Evolutionary conservation across 352 stramenopile genomes (phyloP).

Genomic region (Phytophthora palmivora): DNA sequence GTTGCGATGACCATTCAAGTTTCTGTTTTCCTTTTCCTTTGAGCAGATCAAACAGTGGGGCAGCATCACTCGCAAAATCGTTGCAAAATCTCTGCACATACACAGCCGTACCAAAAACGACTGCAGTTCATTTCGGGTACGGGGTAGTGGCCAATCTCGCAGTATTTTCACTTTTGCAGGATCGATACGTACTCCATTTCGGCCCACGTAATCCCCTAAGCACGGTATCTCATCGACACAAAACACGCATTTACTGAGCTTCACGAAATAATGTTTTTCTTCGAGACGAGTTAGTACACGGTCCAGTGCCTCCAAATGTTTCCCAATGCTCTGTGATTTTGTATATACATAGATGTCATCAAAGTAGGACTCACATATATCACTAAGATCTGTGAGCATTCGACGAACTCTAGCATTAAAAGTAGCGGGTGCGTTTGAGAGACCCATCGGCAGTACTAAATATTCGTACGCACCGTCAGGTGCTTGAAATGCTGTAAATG

Average conservation of each 20-base stretch:
- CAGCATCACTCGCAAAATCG: too few relatives aligned
- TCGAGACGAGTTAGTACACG: too few relatives aligned
- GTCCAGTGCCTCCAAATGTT: background rate
- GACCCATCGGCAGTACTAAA: constrained; percentile 28
- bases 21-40: too few relatives aligned
- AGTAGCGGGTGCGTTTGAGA: constrained; percentile 24
- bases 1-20: too few relatives aligned
- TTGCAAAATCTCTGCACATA: too few relatives aligned
- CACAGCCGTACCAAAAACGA: too few relatives aligned
- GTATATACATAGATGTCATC: constrained; percentile 27
- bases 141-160: too few relatives aligned
- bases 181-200: constrained; percentile 17
- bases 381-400: constrained; percentile 7
- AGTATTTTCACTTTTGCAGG: constrained; percentile 11
- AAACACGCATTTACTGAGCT: constrained; percentile 27
- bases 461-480: constrained; percentile 29
- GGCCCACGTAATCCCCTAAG: constrained; percentile 30
- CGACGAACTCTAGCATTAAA: too few relatives aligned
- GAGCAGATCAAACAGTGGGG: too few relatives aligned
- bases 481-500: constrained; percentile 26
- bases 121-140: too few relatives aligned
- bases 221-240: constrained; percentile 28
- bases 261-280: too few relatives aligned
- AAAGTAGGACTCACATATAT: constrained; percentile 23
- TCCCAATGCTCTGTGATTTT: background rate